Evolutionary conservation across 805 yeast genomes (phyloP), one percentile per base, ranked within the genome.

Genomic region (Debaryomyces prosopidis): DNA sequence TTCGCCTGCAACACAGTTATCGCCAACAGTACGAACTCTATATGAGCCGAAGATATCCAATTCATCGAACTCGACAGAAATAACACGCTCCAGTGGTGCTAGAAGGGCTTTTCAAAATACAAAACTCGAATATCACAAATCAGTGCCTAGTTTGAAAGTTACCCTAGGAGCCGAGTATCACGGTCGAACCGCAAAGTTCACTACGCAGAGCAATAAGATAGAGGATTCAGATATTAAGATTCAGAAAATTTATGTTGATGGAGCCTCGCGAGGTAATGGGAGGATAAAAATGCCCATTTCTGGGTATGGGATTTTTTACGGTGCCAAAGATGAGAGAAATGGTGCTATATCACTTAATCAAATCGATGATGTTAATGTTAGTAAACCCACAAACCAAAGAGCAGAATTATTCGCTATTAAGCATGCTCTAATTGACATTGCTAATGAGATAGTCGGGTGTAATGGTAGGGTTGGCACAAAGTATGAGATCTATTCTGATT

Each of bases 291-390:
- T 53, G 2, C 59, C 61, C 2, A 49, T 52, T 10, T 82, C 85
- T 0, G 97, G 97, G 0, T 82, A 78, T 55, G 97, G 96, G 18
- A 87, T 86, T 0, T 89, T 68, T 59, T 88, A 76, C 60, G 91
- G 89, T 0, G 66, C 53, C 0, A 56, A 62, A 30, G 85, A 83
- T 54, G 47, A 72, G 2, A 62, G 85, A 37, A 87, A 86, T 59
- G 66, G 72, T 8, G 70, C 84, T 0, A 80, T 71, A 4, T 79
- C 84, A 0, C 67, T 89, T 19, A 57, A 56, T 3, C 46, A 43
- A 8, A 62, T 62, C 20, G 63, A 62, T 30, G 44, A 51, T 35
- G 49, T 55, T 7, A 17, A 48, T 1, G 39, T 23, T 7, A 49
- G 36, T 10, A 50, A 36, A 30, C 89, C 84, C 28, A 88, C 96